A percentile compares a stretch with the other conserved stretches of the same genome.
Conservation (phyloP, 345 rosid species). For the Moricandia arvensis region DNA sequence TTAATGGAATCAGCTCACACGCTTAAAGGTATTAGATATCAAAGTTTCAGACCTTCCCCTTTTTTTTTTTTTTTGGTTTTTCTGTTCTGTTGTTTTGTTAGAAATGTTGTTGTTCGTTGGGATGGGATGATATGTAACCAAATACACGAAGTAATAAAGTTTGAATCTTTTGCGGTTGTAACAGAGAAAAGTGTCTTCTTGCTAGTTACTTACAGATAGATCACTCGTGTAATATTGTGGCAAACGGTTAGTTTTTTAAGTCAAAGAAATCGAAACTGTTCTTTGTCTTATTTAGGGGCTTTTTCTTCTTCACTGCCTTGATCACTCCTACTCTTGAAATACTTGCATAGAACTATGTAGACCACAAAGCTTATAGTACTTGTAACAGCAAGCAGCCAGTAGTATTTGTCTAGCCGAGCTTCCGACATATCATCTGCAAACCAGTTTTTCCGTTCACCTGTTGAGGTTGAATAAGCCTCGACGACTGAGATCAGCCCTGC, state of each 20-base stretch:
- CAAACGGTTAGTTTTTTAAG: neutral
- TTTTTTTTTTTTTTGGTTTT: neutral
- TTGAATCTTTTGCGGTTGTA: conserved; percentile 19
- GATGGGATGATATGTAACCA: conserved; percentile 19
- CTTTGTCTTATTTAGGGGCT: conserved; percentile 4
- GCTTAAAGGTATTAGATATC: conserved; percentile 33
- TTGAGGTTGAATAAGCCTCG: conserved; percentile 48
- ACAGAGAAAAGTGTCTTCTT: neutral
- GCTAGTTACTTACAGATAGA: conserved; percentile 20
- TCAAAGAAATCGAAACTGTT: conserved; percentile 3
- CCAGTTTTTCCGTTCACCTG: conserved; percentile 57
- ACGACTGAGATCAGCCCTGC: conserved; percentile 59
- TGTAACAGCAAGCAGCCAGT: conserved; percentile 68
- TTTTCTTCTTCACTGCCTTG: conserved; percentile 33
- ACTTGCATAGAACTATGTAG: conserved; percentile 58
- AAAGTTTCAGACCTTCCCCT: conserved; percentile 22
- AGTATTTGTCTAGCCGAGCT: conserved; percentile 69
- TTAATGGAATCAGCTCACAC: conserved; percentile 56
- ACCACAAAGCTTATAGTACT: conserved; percentile 59
- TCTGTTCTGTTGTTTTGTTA: neutral
- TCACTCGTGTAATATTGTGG: conserved; percentile 10
- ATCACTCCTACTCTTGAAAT: conserved; percentile 47
- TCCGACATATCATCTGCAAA: conserved; percentile 83
- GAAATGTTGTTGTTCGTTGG: conserved; percentile 16
- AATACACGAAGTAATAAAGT: conserved; percentile 18